Conservation (phyloP, 306 rosid genomes). For the Adenanthera pavonina region DNA sequence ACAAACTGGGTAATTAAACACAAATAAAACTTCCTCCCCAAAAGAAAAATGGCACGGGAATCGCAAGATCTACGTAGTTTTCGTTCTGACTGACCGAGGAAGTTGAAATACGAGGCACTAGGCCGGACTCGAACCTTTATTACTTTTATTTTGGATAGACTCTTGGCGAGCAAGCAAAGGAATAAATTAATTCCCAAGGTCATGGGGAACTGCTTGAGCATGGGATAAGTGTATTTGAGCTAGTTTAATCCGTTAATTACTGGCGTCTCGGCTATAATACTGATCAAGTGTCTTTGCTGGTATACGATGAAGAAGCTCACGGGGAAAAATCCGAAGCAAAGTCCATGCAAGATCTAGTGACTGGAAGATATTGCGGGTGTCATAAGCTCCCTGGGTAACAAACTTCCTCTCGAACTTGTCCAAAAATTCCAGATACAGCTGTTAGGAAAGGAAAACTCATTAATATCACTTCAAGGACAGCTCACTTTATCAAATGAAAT, state of each 20-base stretch:
- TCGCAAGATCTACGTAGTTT: conserved; percentile 51
- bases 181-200: conserved; percentile 53
- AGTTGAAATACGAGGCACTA: conserved; percentile 46
- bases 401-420: conserved; percentile 98
- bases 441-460: conserved; percentile 35
- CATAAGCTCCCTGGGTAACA: conserved; percentile 94
- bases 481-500: conserved; percentile 9
- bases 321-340: conserved; percentile 95
- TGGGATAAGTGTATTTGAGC: conserved; percentile 34
- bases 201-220: conserved; percentile 46
- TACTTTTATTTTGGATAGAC: conserved; percentile 46
- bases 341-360: conserved; percentile 99
- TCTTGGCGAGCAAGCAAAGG: conserved; percentile 45
- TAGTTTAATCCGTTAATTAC: conserved; percentile 55
- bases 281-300: conserved; percentile 92
- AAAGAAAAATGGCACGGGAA: conserved; percentile 39
- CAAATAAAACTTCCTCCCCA: conserved; percentile 25
- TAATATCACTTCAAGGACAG: conserved; percentile 22
- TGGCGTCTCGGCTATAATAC: conserved; percentile 86
- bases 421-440: conserved; percentile 95
- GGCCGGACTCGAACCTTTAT: conserved; percentile 52
- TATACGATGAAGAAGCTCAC: conserved; percentile 98
- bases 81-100: conserved; percentile 45
- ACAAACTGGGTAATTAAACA: conserved; percentile 40
- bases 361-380: conserved; percentile 96